These are phyloP conservation scores for Termitomyces sp. DNA, from an alignment of 768 basidiomycete species.

Conservation along the genomic window DNA sequence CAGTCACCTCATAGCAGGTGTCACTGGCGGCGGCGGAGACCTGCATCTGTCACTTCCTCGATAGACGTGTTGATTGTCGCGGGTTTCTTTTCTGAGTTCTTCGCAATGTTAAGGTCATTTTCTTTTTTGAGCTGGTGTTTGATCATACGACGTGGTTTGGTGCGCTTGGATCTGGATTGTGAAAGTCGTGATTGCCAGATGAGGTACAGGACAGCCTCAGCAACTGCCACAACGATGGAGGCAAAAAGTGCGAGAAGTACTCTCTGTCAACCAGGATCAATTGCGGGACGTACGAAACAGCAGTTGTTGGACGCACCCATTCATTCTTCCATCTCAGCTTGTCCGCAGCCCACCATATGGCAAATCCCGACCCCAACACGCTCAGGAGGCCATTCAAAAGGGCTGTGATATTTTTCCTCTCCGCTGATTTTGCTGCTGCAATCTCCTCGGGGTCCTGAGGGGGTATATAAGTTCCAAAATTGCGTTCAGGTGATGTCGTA, in stretches of 20 bases:
- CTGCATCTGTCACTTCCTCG: slow-evolving; percentile 11
- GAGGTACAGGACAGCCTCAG: slow-evolving; percentile 68
- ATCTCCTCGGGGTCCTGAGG: slow-evolving; percentile 46
- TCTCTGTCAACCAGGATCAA: slow-evolving; percentile 33
- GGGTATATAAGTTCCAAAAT: slow-evolving; percentile 50
- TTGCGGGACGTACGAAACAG: not conserved
- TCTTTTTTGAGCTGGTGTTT: slow-evolving; percentile 33
- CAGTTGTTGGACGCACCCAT: slow-evolving; percentile 52
- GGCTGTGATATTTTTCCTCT: slow-evolving; percentile 65
- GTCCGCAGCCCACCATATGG: slow-evolving; percentile 72
- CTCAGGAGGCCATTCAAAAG: slow-evolving; percentile 72
- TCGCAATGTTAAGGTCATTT: slow-evolving; percentile 20
- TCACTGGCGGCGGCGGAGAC: slow-evolving; percentile 29
- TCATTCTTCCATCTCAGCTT: slow-evolving; percentile 63
- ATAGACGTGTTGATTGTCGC: slow-evolving; percentile 10
- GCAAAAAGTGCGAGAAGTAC: slow-evolving; percentile 59
- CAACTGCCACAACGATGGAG: slow-evolving; percentile 62
- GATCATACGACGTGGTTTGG: slow-evolving; percentile 15
- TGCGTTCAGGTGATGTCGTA: slow-evolving; percentile 73
- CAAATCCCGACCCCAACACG: slow-evolving; percentile 60
- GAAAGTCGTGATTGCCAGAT: slow-evolving; percentile 63
- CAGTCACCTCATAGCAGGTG: not conserved
- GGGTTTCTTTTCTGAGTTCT: not conserved
- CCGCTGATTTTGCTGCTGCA: slow-evolving; percentile 42
- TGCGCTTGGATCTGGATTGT: slow-evolving; percentile 9